phyloP scores from a whole-genome alignment of 2,329 filamentous ascomycete species.

The Fusarium sp. region DNA sequence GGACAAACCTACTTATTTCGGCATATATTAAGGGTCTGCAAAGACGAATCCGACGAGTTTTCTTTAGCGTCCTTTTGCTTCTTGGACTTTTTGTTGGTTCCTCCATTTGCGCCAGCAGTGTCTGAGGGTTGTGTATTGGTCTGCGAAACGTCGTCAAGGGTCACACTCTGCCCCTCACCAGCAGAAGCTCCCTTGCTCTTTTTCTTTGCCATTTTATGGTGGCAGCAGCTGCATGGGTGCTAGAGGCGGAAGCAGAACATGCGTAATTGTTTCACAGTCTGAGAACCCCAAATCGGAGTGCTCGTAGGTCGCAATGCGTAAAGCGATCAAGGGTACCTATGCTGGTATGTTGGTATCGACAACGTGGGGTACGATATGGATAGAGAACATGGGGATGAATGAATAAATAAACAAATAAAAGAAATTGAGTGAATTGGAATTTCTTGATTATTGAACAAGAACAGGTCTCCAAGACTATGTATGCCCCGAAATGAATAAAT shows the following conservation, averaged over 20 bases:
- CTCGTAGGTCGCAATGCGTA: constrained; percentile 18
- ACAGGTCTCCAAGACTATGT: not conserved
- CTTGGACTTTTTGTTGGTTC: constrained; percentile 32
- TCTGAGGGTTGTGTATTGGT: constrained; percentile 23
- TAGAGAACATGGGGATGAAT: constrained; percentile 32
- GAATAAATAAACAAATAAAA: not conserved
- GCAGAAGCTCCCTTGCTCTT: constrained; percentile 63
- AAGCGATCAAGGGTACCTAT: constrained; percentile 27
- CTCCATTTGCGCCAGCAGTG: constrained; percentile 18
- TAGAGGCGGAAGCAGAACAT: constrained; percentile 8
- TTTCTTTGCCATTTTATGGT: constrained; percentile 60
- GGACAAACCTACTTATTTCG: constrained; percentile 73
- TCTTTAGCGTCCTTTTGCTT: constrained; percentile 25
- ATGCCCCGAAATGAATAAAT: not conserved
- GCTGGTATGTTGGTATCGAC: constrained; percentile 17
- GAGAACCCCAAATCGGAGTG: not conserved
- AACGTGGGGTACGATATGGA: constrained; percentile 37
- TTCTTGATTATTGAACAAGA: not conserved
- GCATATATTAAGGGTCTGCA: constrained; percentile 56
- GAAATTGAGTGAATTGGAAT: not conserved
- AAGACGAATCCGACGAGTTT: constrained; percentile 13
- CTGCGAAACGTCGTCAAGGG: constrained; percentile 18
- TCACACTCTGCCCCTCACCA: constrained; percentile 34
- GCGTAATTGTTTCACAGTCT: not conserved
- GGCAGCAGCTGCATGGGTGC: constrained; percentile 10